Evolutionary conservation across 495 filamentous ascomycete species (phyloP).

Genomic region (Parathielavia hyrcaniae): DNA sequence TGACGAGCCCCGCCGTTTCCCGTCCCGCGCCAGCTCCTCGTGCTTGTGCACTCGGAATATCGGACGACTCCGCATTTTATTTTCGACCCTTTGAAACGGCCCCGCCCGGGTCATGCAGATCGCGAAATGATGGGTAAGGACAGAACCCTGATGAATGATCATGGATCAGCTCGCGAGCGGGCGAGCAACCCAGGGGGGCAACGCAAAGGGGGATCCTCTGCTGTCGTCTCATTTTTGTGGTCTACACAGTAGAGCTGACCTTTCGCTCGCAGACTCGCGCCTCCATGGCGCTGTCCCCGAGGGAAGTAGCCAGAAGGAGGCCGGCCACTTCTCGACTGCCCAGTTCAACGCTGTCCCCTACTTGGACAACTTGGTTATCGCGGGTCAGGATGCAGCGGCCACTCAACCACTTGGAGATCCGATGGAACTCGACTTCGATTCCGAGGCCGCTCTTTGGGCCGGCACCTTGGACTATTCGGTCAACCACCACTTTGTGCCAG

Average conservation of each 20-base stretch:
- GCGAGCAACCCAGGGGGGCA: not conserved
- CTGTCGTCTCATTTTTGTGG: not conserved
- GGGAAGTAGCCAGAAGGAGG: not conserved
- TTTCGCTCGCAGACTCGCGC: not conserved
- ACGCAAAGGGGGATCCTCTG: too few species aligned
- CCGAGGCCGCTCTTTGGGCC: constrained; percentile 21
- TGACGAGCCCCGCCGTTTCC: not conserved
- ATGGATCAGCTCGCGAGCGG: not conserved
- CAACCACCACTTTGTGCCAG: constrained; percentile 3
- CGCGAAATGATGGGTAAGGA: constrained; percentile 10
- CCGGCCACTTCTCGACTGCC: not conserved
- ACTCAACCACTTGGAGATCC: constrained; percentile 41
- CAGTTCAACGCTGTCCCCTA: not conserved
- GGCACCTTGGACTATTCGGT: constrained; percentile 16
- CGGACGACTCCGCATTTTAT: not conserved
- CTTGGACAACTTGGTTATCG: not conserved
- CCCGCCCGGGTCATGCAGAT: constrained; percentile 1
- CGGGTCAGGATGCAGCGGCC: not conserved
- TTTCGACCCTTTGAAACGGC: not conserved
- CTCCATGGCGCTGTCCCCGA: not conserved
- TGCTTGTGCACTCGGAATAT: not conserved
- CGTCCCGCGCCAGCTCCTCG: not conserved
- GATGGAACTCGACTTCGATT: constrained; percentile 42
- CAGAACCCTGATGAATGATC: too few species aligned
- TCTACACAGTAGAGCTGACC: not conserved